Evolutionary conservation across 2,329 filamentous ascomycete genomes (phyloP).

Genomic region (Uncinocarpus reesii): DNA sequence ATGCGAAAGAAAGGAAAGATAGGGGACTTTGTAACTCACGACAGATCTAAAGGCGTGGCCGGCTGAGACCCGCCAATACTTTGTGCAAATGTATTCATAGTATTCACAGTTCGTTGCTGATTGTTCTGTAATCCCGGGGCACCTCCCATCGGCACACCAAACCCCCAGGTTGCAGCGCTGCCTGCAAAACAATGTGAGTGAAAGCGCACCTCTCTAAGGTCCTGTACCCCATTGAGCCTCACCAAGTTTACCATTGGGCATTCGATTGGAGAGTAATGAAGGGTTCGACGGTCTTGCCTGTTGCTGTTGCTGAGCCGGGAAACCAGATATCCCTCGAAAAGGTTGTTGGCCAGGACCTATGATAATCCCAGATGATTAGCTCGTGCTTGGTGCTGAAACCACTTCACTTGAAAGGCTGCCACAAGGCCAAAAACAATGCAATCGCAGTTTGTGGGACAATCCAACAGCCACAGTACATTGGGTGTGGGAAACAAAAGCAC

Average conservation of each 20-base stretch:
- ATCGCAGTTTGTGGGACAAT: too few relatives aligned
- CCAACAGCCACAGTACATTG: too few relatives aligned
- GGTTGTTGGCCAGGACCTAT: slow-evolving; percentile 43
- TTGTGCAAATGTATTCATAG: slow-evolving; percentile 47
- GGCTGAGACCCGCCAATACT: slow-evolving; percentile 46
- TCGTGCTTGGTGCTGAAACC: too few relatives aligned
- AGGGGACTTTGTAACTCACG: slow-evolving; percentile 37
- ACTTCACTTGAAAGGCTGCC: too few relatives aligned
- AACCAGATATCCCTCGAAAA: slow-evolving; percentile 45
- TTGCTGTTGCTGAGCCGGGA: slow-evolving; percentile 42
- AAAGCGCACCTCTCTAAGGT: not conserved
- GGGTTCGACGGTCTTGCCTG: slow-evolving; percentile 38
- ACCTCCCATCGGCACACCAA: slow-evolving; percentile 45
- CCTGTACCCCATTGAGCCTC: slow-evolving; percentile 18
- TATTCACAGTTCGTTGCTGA: slow-evolving; percentile 43
- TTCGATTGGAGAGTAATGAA: slow-evolving; percentile 39
- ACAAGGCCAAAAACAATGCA: not conserved
- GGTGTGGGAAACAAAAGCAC: not conserved
- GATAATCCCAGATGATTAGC: slow-evolving; percentile 1
- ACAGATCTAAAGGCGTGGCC: slow-evolving; percentile 45
- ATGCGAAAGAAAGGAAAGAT: not conserved
- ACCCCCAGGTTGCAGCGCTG: slow-evolving; percentile 48
- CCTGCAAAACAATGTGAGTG: slow-evolving; percentile 25
- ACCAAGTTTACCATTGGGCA: slow-evolving; percentile 49
- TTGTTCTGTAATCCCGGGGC: slow-evolving; percentile 42